phyloP scores from a whole-genome alignment of 2,329 filamentous ascomycete species.

The Aureobasidium leucospermi region DNA sequence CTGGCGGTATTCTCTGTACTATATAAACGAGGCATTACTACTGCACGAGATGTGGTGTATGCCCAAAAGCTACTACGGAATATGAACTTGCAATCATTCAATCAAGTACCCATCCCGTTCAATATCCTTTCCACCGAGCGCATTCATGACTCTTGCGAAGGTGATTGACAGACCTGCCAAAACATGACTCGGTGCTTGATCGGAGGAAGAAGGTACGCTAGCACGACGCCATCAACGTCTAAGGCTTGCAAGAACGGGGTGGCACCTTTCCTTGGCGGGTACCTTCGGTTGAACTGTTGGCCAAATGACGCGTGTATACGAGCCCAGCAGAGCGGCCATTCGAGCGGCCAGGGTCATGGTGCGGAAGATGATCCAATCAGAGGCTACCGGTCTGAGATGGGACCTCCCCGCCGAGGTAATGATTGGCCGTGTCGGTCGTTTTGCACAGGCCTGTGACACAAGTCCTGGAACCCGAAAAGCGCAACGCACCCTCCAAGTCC shows the following conservation, averaged over 20 bases:
- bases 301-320: slow-evolving; percentile 9
- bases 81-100: not conserved
- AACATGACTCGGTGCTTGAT: slow-evolving; percentile 3
- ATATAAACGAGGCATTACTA: not conserved
- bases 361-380: not conserved
- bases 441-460: not conserved
- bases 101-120: not conserved
- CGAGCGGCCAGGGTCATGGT: not conserved
- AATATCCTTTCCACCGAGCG: not conserved
- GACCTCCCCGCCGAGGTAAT: not conserved
- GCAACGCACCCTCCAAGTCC: not conserved
- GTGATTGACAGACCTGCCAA: not conserved
- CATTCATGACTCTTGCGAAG: not conserved
- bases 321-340: no score
- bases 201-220: not conserved
- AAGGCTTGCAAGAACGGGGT: slow-evolving; percentile 6
- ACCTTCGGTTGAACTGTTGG: not conserved
- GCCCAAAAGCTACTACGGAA: not conserved
- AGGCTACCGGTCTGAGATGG: not conserved
- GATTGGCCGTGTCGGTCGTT: not conserved
- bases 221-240: not conserved
- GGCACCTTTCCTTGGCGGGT: not conserved
- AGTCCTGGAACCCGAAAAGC: not conserved
- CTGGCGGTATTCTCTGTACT: not conserved
- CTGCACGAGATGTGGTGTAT: not conserved